Conservation (phyloP, 345 rosid genomes). For the Bruguiera sexangula region DNA sequence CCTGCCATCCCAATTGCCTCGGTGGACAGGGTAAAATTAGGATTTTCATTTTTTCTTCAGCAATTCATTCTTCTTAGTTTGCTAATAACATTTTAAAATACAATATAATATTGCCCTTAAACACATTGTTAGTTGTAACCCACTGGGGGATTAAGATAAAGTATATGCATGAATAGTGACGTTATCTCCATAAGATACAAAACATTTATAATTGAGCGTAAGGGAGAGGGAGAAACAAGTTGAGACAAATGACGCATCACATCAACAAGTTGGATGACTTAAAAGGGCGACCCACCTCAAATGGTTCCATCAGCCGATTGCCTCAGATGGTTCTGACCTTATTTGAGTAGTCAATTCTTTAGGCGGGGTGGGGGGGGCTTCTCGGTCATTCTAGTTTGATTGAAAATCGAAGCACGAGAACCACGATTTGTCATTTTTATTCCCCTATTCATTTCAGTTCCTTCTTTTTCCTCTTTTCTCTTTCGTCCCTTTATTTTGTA, state of each 20-base stretch:
- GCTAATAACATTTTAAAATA: neutral
- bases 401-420: slow-evolving; percentile 22
- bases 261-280: slow-evolving; percentile 10
- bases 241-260: slow-evolving; percentile 2
- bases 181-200: neutral
- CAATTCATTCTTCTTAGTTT: slow-evolving; percentile 19
- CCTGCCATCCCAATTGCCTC: too few species aligned
- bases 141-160: slow-evolving; percentile 18
- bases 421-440: slow-evolving; percentile 8
- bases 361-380: neutral
- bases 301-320: neutral
- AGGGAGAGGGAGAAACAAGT: neutral
- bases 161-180: neutral
- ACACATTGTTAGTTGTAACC: slow-evolving; percentile 31
- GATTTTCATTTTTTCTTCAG: neutral
- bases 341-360: slow-evolving; percentile 18
- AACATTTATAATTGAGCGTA: neutral
- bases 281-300: neutral
- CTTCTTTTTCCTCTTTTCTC: neutral
- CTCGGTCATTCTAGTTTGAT: neutral
- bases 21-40: too few species aligned
- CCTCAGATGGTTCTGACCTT: slow-evolving; percentile 7
- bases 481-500: neutral
- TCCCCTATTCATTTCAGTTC: neutral
- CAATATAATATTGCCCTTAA: neutral